These are phyloP conservation scores for Monosporascus sp. DNA, from an alignment of 2,329 filamentous ascomycete species.

Conservation along the genomic window DNA sequence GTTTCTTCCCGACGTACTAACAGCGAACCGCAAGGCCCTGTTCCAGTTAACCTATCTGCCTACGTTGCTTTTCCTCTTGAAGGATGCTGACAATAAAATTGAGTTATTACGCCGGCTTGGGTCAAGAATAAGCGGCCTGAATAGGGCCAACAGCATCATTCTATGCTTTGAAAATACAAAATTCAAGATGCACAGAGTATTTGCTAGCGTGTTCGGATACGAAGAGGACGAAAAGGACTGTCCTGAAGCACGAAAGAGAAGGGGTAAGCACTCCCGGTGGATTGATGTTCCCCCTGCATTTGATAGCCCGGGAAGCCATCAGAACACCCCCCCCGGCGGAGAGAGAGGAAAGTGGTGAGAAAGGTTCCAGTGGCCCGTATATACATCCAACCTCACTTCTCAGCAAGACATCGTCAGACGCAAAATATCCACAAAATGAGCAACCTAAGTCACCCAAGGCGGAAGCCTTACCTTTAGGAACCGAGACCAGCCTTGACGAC, in stretches of 20 bases:
- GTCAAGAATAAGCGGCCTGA: not conserved
- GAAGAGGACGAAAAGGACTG: not conserved
- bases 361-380: no score
- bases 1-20: not conserved
- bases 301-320: no score
- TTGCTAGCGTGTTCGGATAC: not conserved
- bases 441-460: no score
- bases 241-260: not conserved
- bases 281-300: not conserved
- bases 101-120: not conserved
- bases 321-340: no score
- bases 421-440: not conserved
- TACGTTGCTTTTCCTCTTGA: not conserved
- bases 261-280: not conserved
- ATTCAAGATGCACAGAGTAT: not conserved
- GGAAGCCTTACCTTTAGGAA: no score
- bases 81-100: not conserved
- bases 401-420: not conserved
- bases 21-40: not conserved
- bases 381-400: no score
- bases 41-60: not conserved
- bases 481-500: no score
- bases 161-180: not conserved
- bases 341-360: no score
- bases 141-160: conserved; percentile 1